phyloP scores from a whole-genome alignment of 148 eudicot genomes.

The Silene conica region DNA sequence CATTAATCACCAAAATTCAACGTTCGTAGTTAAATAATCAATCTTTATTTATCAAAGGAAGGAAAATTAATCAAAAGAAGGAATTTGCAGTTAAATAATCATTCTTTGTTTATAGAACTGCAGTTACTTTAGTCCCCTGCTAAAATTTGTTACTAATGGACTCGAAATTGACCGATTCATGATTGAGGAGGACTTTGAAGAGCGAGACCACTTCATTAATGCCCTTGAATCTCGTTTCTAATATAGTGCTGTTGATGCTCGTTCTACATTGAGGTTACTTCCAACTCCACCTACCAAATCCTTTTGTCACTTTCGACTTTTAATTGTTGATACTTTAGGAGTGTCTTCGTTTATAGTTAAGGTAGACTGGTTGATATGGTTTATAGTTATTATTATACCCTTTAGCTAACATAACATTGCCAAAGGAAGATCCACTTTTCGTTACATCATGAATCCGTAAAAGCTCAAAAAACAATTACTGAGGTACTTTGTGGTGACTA shows the following conservation, averaged over 20 bases:
- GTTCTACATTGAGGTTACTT: constrained; percentile 69
- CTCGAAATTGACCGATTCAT: constrained; percentile 52
- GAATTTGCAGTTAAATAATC: too few relatives aligned
- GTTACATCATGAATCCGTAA: too few relatives aligned
- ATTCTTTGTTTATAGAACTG: background rate
- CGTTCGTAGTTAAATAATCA: too few relatives aligned
- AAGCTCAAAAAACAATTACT: too few relatives aligned
- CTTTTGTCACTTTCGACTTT: background rate
- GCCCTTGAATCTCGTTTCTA: constrained; percentile 75
- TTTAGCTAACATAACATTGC: background rate
- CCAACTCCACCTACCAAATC: background rate
- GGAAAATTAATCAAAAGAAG: too few relatives aligned
- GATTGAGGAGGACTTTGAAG: constrained; percentile 71
- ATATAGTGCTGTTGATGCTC: constrained; percentile 95
- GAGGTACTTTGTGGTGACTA: too few relatives aligned
- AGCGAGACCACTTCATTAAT: constrained; percentile 62
- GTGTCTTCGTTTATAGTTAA: background rate
- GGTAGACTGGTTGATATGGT: background rate
- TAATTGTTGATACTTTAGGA: background rate
- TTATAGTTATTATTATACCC: background rate
- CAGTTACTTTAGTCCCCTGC: constrained; percentile 88
- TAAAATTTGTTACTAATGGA: constrained; percentile 59
- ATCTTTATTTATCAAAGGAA: too few relatives aligned
- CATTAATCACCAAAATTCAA: too few relatives aligned
- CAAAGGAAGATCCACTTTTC: background rate